Evolutionary conservation across 306 rosid genomes (phyloP), one percentile per base, ranked within the genome.

Genomic region (Vicia faba): DNA sequence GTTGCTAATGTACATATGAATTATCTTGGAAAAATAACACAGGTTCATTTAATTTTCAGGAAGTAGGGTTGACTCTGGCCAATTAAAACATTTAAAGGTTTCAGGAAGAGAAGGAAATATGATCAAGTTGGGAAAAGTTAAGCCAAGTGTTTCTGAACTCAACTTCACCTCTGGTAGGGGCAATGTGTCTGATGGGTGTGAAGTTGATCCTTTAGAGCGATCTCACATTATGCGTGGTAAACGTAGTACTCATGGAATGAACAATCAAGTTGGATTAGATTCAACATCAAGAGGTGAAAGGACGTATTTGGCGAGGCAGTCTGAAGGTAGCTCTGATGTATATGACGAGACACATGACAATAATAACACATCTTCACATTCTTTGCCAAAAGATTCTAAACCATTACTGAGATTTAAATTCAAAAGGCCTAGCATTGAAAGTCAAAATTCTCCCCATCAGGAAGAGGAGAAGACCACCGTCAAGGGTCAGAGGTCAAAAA

Each of bases 401-500:
- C 92, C 97, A 46, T 61, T 85, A 50, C 74, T 95, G 80, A 83
- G 71, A 86, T 81, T 95, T 64, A 95, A 95, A 79, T 83, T 95
- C 55, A 86, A 86, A 84, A 95, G 84, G 68, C 95, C 97, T 41
- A 76, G 71, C 68, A 38, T 70, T 18, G 96, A 84, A 66, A 90
- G 75, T 83, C 92, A 84, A 82, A 84, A 61, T 84, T 82, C 86
- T 75, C 53, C 82, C 62, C 82, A 61, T 39, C 87, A 4, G 19
- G 97, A 88, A 79, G 98, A 87, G 77, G 97, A 90, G 64, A 90
- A 75, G 78, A 88, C 77, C 58, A 79, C 78, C 16, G 79, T 88
- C 68, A 95, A 95, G 81, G 99, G 99, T 35, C 99, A 90, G 61
- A 86, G 99, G 75, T 95, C 99, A 8, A 95, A 95, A 82, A 79